Conservation (phyloP, 768 basidiomycete species). For the Sporobolomyces phaffii region DNA sequence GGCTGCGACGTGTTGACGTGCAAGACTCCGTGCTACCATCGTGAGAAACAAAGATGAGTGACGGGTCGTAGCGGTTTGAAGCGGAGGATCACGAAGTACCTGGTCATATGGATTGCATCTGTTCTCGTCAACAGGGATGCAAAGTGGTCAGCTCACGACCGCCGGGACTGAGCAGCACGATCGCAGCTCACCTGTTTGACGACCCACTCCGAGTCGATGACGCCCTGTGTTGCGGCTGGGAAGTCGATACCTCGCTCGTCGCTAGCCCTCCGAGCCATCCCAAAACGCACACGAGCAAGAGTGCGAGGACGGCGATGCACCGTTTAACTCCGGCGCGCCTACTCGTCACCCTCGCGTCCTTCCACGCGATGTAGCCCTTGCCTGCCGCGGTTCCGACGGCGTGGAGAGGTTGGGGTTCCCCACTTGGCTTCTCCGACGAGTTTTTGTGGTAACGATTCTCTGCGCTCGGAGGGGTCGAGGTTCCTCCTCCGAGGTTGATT, state of each 20-base stretch:
- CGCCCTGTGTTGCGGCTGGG: too few relatives aligned
- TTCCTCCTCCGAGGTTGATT: constrained; percentile 11
- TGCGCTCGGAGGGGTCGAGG: too few relatives aligned
- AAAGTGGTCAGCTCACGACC: neutral
- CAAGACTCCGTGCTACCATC: constrained; percentile 2
- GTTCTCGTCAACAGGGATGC: too few relatives aligned
- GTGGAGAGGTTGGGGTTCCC: neutral
- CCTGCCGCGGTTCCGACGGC: neutral
- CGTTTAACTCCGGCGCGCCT: neutral
- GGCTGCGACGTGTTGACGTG: constrained; percentile 24
- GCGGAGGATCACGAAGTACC: neutral
- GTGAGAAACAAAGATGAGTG: neutral
- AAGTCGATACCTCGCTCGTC: neutral
- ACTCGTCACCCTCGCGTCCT: neutral
- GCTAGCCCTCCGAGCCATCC: constrained; percentile 16
- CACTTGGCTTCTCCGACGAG: neutral
- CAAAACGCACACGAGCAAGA: neutral
- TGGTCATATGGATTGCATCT: constrained; percentile 8
- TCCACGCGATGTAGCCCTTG: neutral
- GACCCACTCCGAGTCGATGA: too few relatives aligned
- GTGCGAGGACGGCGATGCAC: neutral
- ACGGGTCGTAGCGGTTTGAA: neutral
- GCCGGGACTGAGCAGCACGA: neutral
- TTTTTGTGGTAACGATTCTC: neutral
- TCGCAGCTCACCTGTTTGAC: neutral